Percentiles rank a stretch among this genome's conserved stretches.
Evolutionary conservation across 2,329 filamentous ascomycete genomes (phyloP).

Genomic region (Lecanicillium sp.): DNA sequence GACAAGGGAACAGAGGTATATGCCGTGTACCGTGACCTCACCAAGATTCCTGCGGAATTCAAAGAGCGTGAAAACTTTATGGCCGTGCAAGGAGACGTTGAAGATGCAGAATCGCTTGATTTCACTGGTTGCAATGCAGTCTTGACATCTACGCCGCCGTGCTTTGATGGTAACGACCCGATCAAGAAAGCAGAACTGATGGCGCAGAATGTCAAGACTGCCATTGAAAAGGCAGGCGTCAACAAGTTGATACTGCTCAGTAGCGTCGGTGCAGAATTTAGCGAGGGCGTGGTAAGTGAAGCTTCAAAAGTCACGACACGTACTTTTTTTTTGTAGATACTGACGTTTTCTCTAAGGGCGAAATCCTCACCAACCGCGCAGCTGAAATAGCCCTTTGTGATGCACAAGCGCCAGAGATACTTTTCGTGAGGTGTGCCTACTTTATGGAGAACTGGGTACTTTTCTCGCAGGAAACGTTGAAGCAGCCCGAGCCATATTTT

Average conservation of each 20-base stretch:
- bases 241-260: conserved; percentile 27
- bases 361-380: conserved; percentile 30
- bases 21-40: conserved; percentile 21
- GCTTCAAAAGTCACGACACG: not conserved
- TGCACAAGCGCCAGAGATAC: conserved; percentile 19
- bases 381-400: conserved; percentile 23
- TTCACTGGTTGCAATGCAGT: conserved; percentile 21
- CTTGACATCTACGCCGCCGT: conserved; percentile 21
- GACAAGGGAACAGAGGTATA: conserved; percentile 12
- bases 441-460: conserved; percentile 36
- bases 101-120: conserved; percentile 18
- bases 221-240: conserved; percentile 21
- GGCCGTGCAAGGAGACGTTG: conserved; percentile 21
- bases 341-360: conserved; percentile 23
- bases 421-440: conserved; percentile 29
- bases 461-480: conserved; percentile 21
- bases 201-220: conserved; percentile 22
- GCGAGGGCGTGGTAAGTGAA: conserved; percentile 25
- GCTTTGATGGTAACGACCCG: conserved; percentile 16
- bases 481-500: conserved; percentile 24
- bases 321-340: not conserved
- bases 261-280: conserved; percentile 28
- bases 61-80: conserved; percentile 17
- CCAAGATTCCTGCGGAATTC: conserved; percentile 20
- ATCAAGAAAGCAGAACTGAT: conserved; percentile 2